Conservation (phyloP, 306 rosid species). For the Cucurbita ficifolia region DNA sequence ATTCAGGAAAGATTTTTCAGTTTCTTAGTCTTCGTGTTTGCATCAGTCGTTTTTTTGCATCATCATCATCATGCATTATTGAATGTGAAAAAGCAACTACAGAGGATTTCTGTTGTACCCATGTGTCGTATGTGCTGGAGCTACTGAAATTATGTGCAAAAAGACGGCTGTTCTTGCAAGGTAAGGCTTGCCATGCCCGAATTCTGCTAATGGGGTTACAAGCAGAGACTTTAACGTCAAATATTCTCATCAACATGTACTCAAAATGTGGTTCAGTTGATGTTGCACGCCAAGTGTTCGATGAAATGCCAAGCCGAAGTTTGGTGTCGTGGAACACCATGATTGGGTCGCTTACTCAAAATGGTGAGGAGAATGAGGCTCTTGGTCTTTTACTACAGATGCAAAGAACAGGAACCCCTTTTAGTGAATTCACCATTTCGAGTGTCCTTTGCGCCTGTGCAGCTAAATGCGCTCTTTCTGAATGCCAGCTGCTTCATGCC, state of each 20-base stretch:
- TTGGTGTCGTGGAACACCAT: constrained; percentile 73
- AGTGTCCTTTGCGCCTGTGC: constrained; percentile 76
- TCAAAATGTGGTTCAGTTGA: constrained; percentile 43
- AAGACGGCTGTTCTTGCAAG: constrained; percentile 26
- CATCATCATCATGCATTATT: constrained; percentile 16
- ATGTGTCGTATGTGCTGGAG: constrained; percentile 28
- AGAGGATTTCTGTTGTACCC: constrained; percentile 13
- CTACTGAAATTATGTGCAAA: constrained; percentile 44
- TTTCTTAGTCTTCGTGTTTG: constrained; percentile 1
- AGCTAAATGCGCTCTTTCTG: constrained; percentile 30
- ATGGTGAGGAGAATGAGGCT: constrained; percentile 43
- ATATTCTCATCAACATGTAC: constrained; percentile 66
- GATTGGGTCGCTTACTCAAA: constrained; percentile 56
- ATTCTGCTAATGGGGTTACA: constrained; percentile 37
- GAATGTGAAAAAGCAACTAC: constrained; percentile 8
- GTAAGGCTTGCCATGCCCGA: constrained; percentile 58
- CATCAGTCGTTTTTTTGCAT: constrained; percentile 21
- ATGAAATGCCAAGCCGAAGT: constrained; percentile 57
- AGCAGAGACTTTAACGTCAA: constrained; percentile 37
- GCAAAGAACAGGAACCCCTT: constrained; percentile 50
- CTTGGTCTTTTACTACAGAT: constrained; percentile 41
- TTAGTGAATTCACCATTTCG: constrained; percentile 68
- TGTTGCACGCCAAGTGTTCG: constrained; percentile 38
- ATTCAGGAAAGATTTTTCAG: constrained; percentile 14
- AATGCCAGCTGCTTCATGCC: constrained; percentile 63